Percentiles rank a stretch among this genome's conserved stretches.
Conservation (phyloP, 1,284 basidiomycete species). For the Moniliella sp. region DNA sequence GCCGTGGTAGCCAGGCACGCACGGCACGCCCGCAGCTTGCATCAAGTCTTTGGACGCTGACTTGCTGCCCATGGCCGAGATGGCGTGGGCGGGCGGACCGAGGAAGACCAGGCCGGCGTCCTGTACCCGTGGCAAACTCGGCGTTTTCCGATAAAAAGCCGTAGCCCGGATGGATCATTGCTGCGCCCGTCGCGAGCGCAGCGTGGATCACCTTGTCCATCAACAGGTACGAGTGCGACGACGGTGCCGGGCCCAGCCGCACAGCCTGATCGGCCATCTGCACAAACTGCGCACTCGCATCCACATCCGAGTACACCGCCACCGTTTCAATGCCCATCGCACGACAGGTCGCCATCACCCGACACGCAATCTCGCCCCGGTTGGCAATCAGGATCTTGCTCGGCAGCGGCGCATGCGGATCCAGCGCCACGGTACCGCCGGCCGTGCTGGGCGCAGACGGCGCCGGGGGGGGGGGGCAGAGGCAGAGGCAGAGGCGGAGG, state of each 20-base stretch:
- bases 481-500: too few relatives aligned
- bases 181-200: background rate
- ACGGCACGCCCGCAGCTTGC: constrained; percentile 50
- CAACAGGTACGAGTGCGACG: background rate
- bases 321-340: background rate
- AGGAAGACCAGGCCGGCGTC: constrained; percentile 29
- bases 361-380: constrained; percentile 12
- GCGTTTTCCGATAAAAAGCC: constrained; percentile 2
- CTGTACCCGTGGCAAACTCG: constrained; percentile 7
- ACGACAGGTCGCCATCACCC: constrained; percentile 7
- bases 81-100: constrained; percentile 31
- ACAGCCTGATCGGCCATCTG: background rate
- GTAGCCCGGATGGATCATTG: constrained; percentile 3
- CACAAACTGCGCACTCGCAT: background rate
- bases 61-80: constrained; percentile 61
- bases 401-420: too few relatives aligned
- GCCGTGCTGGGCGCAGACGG: too few relatives aligned
- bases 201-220: too few relatives aligned
- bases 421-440: too few relatives aligned
- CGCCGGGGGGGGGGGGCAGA: too few relatives aligned
- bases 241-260: background rate
- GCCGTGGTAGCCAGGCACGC: constrained; percentile 75
- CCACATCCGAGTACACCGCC: background rate
- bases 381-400: constrained; percentile 29
- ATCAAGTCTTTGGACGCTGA: constrained; percentile 54